Base-by-base conservation (phyloP, 2,329 filamentous ascomycete species). In the Aureobasidium sp. region DNA sequence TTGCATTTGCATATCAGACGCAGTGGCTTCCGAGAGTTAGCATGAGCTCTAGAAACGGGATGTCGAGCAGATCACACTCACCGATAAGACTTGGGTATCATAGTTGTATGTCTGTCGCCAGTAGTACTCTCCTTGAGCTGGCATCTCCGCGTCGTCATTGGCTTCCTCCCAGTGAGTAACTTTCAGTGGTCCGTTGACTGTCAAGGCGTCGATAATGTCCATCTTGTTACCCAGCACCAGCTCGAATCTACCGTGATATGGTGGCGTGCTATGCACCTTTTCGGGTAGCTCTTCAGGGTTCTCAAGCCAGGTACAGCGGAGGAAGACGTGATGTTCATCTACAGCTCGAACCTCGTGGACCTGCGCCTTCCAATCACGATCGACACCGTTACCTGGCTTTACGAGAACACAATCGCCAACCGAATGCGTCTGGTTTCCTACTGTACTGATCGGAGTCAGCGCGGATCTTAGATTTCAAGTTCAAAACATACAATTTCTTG, bases 271-370 rank as follows among this genome's bases (percentile, higher is more conserved):
- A 4, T 16, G 49, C 2, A 16, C 44, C 34, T 45, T 29, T 0
- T 72, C 67, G 0, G 83, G 83, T 6, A 91, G 76, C 71, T 91
- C 87, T 64, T 90, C 86, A 0, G 88, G 88, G 76, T 86, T 86
- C 71, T 90, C 90, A 77, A 89, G 84, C 88, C 88, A 91, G 65
- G 84, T 87, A 1, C 92, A 83, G 41, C 89, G 80, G 16, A 90
- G 83, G 70, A 88, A 93, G 52, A 94, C 90, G 69, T 92, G 86
- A 63, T 87, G 81, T 63, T 84, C 79, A 69, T 90, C 85, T 62
- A 81, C 81, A 10, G 88, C 89, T 63, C 88, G 83, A 62, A 93
- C 34, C 72, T 94, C 89, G 25, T 92, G 80, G 52, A 94, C 87
- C 66, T 84, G 83, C 8, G 87, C 90, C 5, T 92, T 84, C 89